Evolutionary conservation across 2,329 filamentous ascomycete species (phyloP).

Genomic region (Hypoxylon sp.): DNA sequence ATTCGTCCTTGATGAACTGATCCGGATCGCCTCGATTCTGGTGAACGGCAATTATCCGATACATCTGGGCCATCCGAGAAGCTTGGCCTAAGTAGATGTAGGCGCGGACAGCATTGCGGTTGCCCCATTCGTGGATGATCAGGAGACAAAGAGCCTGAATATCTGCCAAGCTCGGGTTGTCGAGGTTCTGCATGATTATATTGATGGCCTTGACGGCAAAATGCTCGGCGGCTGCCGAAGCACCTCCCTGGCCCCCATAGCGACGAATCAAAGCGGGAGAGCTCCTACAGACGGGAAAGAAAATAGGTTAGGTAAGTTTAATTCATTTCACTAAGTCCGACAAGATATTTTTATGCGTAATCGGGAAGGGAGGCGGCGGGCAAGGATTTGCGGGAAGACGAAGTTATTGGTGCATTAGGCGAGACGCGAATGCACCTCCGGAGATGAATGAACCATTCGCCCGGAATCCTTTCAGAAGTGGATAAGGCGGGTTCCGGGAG

Average conservation of each 20-base stretch:
- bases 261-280: slow-evolving; percentile 70
- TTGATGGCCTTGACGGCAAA: slow-evolving; percentile 71
- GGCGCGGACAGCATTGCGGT: slow-evolving; percentile 72
- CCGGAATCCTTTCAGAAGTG: slow-evolving; percentile 43
- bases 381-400: slow-evolving; percentile 23
- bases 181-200: slow-evolving; percentile 70
- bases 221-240: slow-evolving; percentile 69
- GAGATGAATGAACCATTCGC: slow-evolving; percentile 47
- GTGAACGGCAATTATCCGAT: slow-evolving; percentile 70
- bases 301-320: slow-evolving; percentile 38
- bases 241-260: slow-evolving; percentile 67
- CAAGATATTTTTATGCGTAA: slow-evolving; percentile 27
- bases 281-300: slow-evolving; percentile 59
- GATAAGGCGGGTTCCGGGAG: slow-evolving; percentile 41
- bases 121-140: slow-evolving; percentile 75
- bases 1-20: slow-evolving; percentile 73
- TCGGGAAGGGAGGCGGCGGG: slow-evolving; percentile 39
- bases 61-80: slow-evolving; percentile 76
- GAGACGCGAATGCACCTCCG: slow-evolving; percentile 45
- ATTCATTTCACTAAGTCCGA: slow-evolving; percentile 23
- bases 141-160: slow-evolving; percentile 73
- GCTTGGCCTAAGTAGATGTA: slow-evolving; percentile 75
- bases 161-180: slow-evolving; percentile 72
- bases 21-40: slow-evolving; percentile 67
- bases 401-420: slow-evolving; percentile 44